Percentiles rank a stretch among this genome's conserved stretches.
phyloP scores from a whole-genome alignment of 306 rosid genomes.

The Bauhinia variegata region DNA sequence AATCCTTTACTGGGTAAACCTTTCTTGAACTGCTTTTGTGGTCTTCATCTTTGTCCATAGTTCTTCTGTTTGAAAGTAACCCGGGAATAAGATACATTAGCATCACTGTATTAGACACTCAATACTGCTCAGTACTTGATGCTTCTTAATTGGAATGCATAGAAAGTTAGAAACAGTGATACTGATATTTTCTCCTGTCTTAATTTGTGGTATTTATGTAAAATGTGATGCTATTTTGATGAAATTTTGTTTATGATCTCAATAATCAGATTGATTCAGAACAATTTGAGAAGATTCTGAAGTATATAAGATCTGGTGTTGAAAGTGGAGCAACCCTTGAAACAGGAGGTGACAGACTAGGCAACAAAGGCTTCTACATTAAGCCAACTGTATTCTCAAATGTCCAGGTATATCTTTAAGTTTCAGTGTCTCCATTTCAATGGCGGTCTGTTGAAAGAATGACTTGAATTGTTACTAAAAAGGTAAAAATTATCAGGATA shows the following conservation, averaged over 20 bases:
- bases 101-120: not conserved
- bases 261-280: constrained; percentile 67
- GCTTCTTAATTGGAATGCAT: constrained; percentile 7
- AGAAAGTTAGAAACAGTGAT: constrained; percentile 26
- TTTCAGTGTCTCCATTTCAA: constrained; percentile 15
- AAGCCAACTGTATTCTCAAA: constrained; percentile 91
- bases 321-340: constrained; percentile 82
- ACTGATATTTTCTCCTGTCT: not conserved
- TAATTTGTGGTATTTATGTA: not conserved
- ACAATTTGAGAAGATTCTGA: constrained; percentile 79
- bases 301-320: constrained; percentile 67
- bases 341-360: constrained; percentile 81
- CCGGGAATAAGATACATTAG: not conserved
- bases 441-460: not conserved
- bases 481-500: constrained; percentile 57
- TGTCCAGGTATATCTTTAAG: constrained; percentile 58
- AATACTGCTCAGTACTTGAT: constrained; percentile 7
- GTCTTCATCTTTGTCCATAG: constrained; percentile 1
- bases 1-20: constrained; percentile 7
- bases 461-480: constrained; percentile 19
- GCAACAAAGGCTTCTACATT: constrained; percentile 74
- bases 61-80: constrained; percentile 12
- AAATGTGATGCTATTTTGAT: constrained; percentile 28
- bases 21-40: not conserved
- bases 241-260: constrained; percentile 15